Evolutionary conservation across 129 eudicot genomes (phyloP).

Genomic region (Pittosporum tobira): DNA sequence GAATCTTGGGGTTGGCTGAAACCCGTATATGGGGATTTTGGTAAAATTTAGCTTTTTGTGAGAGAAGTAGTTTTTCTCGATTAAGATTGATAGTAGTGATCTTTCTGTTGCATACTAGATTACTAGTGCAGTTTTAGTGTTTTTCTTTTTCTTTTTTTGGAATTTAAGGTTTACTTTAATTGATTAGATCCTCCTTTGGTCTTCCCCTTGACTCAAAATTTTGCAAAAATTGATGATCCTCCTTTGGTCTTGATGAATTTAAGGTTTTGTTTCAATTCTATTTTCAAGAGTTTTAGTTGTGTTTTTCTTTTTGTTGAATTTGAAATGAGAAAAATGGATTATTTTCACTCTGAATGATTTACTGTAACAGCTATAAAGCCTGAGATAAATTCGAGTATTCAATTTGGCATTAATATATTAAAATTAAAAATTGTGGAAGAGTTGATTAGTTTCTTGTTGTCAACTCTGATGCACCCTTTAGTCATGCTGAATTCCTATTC

Average conservation of each 20-base stretch:
- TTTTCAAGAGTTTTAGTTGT: background rate
- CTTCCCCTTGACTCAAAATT: too few species aligned
- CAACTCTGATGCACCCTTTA: background rate
- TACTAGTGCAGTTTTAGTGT: background rate
- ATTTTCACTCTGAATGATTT: background rate
- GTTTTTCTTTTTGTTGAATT: background rate
- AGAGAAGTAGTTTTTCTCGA: background rate
- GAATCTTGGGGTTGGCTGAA: background rate
- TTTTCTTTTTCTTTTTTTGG: too few species aligned
- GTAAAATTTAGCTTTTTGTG: background rate
- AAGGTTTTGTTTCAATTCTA: background rate
- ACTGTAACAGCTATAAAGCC: background rate
- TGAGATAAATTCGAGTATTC: background rate
- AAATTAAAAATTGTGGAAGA: background rate
- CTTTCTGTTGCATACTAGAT: background rate
- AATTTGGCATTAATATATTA: background rate
- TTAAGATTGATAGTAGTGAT: too few species aligned
- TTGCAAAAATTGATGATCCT: too few species aligned
- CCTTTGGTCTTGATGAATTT: too few species aligned
- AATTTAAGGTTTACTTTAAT: background rate
- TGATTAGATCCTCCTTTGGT: too few species aligned
- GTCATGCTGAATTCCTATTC: background rate
- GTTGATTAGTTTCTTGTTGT: background rate
- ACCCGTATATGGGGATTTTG: background rate
- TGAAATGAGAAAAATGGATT: too few species aligned